Evolutionary conservation across 495 filamentous ascomycete species (phyloP).

Genomic region (Penicillium tannophilum): DNA sequence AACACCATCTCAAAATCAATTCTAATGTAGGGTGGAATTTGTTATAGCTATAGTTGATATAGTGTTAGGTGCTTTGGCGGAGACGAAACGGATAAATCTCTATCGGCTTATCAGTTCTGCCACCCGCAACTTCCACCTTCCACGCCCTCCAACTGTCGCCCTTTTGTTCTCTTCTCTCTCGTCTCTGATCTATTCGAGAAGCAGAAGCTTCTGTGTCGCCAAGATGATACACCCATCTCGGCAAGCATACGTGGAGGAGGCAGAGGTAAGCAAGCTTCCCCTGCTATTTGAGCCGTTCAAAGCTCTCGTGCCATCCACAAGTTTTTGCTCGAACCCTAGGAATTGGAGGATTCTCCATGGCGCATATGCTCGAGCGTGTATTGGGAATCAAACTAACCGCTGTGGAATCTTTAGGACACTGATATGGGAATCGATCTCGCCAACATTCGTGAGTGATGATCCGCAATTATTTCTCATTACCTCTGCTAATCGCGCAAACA

Average conservation of each 20-base stretch:
- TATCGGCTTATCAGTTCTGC: constrained; percentile 26
- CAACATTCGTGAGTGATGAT: constrained; percentile 67
- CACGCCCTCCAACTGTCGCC: constrained; percentile 1
- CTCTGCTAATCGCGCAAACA: constrained; percentile 29
- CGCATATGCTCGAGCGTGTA: not conserved
- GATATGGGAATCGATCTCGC: constrained; percentile 76
- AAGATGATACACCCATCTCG: constrained; percentile 87
- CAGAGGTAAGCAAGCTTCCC: constrained; percentile 59
- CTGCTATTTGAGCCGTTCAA: constrained; percentile 1
- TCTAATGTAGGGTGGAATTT: too few relatives aligned
- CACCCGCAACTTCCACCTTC: constrained; percentile 5
- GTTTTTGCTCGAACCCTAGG: not conserved
- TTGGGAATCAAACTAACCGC: not conserved
- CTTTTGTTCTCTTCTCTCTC: not conserved
- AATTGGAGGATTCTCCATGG: not conserved
- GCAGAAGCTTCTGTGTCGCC: constrained; percentile 19
- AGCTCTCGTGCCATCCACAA: not conserved
- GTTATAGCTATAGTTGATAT: too few relatives aligned
- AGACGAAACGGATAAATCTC: constrained; percentile 5
- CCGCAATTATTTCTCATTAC: not conserved
- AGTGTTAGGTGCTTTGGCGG: not conserved
- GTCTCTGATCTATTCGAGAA: constrained; percentile 2
- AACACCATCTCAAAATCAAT: too few relatives aligned
- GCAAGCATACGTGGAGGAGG: constrained; percentile 95
- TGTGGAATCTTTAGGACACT: constrained; percentile 43